Base-by-base conservation (phyloP, 2,329 filamentous ascomycete genomes). In the Laburnicola sp. region DNA sequence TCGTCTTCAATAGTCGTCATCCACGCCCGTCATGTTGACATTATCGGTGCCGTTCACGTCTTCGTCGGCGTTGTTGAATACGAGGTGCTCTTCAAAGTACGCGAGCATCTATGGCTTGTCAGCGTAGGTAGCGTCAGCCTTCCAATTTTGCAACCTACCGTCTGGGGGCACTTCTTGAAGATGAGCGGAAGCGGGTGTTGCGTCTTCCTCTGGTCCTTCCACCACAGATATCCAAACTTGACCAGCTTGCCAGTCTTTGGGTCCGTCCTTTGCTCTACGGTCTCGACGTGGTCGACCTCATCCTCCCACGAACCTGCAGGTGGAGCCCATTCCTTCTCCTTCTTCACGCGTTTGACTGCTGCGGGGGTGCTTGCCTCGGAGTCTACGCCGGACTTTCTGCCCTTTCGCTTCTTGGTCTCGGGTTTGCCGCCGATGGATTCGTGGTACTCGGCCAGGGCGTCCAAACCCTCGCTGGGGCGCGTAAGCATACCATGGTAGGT, bases 281-380 rank as follows among this genome's bases (percentile, higher is more conserved):
- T 88, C 58, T 91, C 88, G 28, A 94, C 85, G 1, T 78, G 77
- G 21, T 82, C 78, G 23, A 93, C 83, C 2, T 88, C 79, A 8
- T 90, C 83, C 59, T 94, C 89, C 89, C 89, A 94, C 28, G 81
- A 86, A 6, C 89, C 89, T 2, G 81, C 78, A 0, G 89, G 89
- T 2, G 87, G 86, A 50, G 80, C 82, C 82, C 87, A 91, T 1
- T 66, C 69, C 78, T 43, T 76, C 70, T 42, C 75, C 76, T 60
- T 76, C 78, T 66, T 78, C 21, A 56, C 50, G 26, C 62, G 60
- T 48, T 72, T 73, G 9, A 59, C 45, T 9, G 59, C 47, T 8
- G 58, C 52, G 2, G 65, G 64, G 3, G 66, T 69, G 21, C 56
- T 59, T 1, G 64, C 42, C 36, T 60, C 62, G 16, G 64, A 59